Percentiles rank a stretch among this genome's conserved stretches.
These are phyloP conservation scores for Malassezia globosa DNA, from an alignment of 1,284 basidiomycete species.

Conservation along the genomic window DNA sequence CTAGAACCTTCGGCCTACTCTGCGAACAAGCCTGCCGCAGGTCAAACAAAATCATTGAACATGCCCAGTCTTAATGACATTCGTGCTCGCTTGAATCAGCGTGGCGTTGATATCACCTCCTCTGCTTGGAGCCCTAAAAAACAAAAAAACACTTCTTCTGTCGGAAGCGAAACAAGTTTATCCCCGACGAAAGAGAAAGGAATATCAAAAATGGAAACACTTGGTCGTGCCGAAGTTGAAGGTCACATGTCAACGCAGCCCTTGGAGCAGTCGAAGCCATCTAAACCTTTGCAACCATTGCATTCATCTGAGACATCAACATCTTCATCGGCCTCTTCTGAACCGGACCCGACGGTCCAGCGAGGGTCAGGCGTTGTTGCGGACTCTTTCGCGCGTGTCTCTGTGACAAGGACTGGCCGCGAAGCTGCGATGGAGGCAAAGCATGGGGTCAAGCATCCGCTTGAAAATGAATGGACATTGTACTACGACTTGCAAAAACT, in stretches of 20 bases:
- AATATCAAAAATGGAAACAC: not conserved
- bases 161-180: no score
- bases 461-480: slow-evolving; percentile 74
- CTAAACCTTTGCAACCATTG: not conserved
- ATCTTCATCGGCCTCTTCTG: not conserved
- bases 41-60: not conserved
- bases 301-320: not conserved
- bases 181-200: not conserved
- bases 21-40: not conserved
- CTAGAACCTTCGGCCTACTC: not conserved
- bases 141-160: no score
- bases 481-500: slow-evolving; percentile 57
- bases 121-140: slow-evolving; percentile 3
- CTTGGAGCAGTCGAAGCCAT: not conserved
- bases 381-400: not conserved
- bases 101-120: slow-evolving; percentile 11
- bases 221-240: not conserved
- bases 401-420: not conserved
- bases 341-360: not conserved
- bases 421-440: slow-evolving; percentile 12
- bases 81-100: slow-evolving; percentile 25
- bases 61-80: slow-evolving; percentile 42
- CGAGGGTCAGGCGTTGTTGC: not conserved
- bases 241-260: not conserved
- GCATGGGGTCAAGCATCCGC: slow-evolving; percentile 53